Evolutionary conservation across 495 filamentous ascomycete species (phyloP).

Genomic region (Endocarpon pusillum): DNA sequence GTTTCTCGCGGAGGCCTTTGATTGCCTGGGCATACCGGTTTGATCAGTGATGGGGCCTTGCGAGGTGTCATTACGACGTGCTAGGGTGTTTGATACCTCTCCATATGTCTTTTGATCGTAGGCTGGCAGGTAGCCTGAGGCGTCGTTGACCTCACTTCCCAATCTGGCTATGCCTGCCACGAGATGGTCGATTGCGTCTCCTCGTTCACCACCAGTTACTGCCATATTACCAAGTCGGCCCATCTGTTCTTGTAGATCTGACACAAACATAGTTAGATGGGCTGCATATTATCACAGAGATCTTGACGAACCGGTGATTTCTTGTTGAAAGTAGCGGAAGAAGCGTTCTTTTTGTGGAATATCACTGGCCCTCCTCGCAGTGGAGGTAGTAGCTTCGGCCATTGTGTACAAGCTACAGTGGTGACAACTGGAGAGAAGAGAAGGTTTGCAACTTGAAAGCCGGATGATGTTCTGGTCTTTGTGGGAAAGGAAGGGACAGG

Average conservation of each 20-base stretch:
- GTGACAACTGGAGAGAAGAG: too few species aligned
- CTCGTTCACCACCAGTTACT: conserved; percentile 37
- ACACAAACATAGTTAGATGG: background rate
- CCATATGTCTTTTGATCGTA: conserved; percentile 64
- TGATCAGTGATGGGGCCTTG: conserved; percentile 2
- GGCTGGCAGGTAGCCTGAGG: conserved; percentile 48
- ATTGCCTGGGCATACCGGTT: conserved; percentile 37
- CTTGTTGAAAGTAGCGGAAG: conserved; percentile 61
- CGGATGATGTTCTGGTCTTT: too few species aligned
- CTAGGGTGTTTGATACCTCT: too few species aligned
- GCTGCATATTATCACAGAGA: conserved; percentile 1
- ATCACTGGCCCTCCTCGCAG: too few species aligned
- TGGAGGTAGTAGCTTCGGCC: too few species aligned
- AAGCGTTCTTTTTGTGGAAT: conserved; percentile 51
- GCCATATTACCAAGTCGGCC: conserved; percentile 32
- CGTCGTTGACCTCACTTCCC: conserved; percentile 51
- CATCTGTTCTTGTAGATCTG: conserved; percentile 47
- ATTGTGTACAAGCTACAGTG: too few species aligned
- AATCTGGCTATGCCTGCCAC: conserved; percentile 47
- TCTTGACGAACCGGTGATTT: conserved; percentile 41
- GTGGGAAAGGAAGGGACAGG: too few species aligned
- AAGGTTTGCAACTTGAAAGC: too few species aligned
- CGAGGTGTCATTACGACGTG: conserved; percentile 6
- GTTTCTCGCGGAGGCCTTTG: conserved; percentile 47
- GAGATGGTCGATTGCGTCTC: conserved; percentile 49